Percentiles rank a stretch among this genome's conserved stretches.
Conservation (phyloP, 1,284 basidiomycete genomes). For the Cryptococcus wingfieldii region DNA sequence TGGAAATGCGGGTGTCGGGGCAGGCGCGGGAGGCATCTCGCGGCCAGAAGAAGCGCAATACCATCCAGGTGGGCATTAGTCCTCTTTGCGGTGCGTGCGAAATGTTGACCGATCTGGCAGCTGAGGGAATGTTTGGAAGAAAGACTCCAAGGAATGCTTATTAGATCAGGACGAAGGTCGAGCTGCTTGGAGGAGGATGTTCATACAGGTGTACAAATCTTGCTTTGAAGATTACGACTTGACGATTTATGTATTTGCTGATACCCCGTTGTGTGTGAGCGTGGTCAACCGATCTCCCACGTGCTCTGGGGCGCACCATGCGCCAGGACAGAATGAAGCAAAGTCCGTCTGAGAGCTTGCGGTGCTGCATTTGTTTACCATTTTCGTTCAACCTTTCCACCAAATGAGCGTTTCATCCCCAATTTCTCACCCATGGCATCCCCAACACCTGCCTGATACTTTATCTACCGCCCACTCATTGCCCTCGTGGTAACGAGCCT, state of each 20-base stretch:
- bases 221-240: not conserved
- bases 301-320: too few species aligned
- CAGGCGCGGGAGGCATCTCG: slow-evolving; percentile 13
- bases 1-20: not conserved
- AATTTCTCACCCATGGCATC: too few species aligned
- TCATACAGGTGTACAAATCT: not conserved
- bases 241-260: not conserved
- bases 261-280: too few species aligned
- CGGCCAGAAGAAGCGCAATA: slow-evolving; percentile 27
- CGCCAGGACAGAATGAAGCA: too few species aligned
- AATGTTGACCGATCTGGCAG: slow-evolving; percentile 6
- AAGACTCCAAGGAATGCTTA: slow-evolving; percentile 19
- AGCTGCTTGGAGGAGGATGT: not conserved
- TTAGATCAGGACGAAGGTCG: not conserved
- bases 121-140: slow-evolving; percentile 33
- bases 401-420: too few species aligned
- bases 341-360: too few species aligned
- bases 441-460: too few species aligned
- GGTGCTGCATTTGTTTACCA: too few species aligned
- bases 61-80: slow-evolving; percentile 28
- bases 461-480: too few species aligned
- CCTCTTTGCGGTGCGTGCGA: not conserved
- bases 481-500: too few species aligned
- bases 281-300: too few species aligned
- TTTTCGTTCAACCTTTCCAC: too few species aligned